These are phyloP conservation scores for Aspergillus leporis DNA, from an alignment of 495 filamentous ascomycete species.

Conservation along the genomic window DNA sequence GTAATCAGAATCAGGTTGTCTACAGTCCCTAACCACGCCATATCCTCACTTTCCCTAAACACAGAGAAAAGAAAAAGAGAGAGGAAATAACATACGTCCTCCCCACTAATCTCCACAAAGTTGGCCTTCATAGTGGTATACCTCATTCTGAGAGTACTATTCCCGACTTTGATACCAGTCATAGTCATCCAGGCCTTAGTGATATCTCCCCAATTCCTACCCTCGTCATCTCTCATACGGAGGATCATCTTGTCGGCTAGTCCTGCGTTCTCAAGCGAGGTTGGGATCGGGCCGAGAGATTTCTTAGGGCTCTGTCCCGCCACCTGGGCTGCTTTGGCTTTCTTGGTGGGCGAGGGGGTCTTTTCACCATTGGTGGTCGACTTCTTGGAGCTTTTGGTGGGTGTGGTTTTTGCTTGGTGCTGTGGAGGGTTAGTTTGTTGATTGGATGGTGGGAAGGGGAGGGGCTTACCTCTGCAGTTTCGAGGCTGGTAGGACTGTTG, in stretches of 20 bases:
- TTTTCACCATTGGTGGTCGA: not conserved
- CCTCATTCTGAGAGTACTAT: slow-evolving; percentile 16
- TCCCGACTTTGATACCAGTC: slow-evolving; percentile 19
- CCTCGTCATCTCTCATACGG: slow-evolving; percentile 24
- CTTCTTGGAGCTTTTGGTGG: slow-evolving; percentile 13
- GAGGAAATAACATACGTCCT: slow-evolving; percentile 23
- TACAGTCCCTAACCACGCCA: too few relatives aligned
- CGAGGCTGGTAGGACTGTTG: not conserved
- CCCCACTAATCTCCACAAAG: slow-evolving; percentile 14
- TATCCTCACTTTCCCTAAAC: not conserved
- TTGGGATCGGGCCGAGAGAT: slow-evolving; percentile 17
- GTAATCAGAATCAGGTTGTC: not conserved
- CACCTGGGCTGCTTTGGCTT: not conserved
- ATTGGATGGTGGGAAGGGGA: not conserved
- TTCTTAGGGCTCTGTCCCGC: slow-evolving; percentile 7
- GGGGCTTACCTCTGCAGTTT: not conserved
- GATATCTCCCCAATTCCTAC: slow-evolving; percentile 23
- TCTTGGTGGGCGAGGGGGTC: slow-evolving; percentile 5
- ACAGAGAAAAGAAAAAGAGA: not conserved
- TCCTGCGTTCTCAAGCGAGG: slow-evolving; percentile 13
- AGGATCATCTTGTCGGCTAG: slow-evolving; percentile 21
- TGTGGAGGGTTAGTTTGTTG: not conserved
- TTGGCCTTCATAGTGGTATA: slow-evolving; percentile 28
- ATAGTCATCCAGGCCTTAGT: slow-evolving; percentile 10
- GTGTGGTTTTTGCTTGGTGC: not conserved